phyloP scores from a whole-genome alignment of 345 rosid genomes.

The Cochlearia excelsa region DNA sequence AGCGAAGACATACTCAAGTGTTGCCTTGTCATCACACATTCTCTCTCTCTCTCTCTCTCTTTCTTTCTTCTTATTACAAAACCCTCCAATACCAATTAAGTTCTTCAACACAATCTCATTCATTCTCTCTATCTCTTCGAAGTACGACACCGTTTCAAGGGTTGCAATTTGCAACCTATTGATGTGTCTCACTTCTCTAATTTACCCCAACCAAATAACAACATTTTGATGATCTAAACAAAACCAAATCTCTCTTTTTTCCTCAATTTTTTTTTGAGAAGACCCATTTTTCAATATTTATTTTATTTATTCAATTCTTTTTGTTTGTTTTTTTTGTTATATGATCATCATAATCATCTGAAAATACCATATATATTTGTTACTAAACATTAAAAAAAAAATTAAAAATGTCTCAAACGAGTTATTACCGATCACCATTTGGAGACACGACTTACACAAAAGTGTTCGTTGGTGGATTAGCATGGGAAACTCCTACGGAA shows the following conservation, averaged over 20 bases:
- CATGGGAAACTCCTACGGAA: slow-evolving; percentile 94
- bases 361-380: background rate
- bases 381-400: background rate
- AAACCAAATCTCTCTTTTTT: slow-evolving; percentile 9
- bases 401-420: slow-evolving; percentile 32
- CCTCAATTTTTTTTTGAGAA: background rate
- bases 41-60: slow-evolving; percentile 48
- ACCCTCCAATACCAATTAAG: slow-evolving; percentile 26
- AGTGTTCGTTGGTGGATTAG: slow-evolving; percentile 89
- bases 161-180: slow-evolving; percentile 33
- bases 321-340: background rate
- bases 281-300: slow-evolving; percentile 14
- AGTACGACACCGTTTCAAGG: slow-evolving; percentile 29
- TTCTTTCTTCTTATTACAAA: slow-evolving; percentile 39
- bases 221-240: slow-evolving; percentile 35
- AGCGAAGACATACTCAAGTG: slow-evolving; percentile 55
- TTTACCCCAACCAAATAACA: slow-evolving; percentile 32
- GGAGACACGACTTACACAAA: slow-evolving; percentile 95
- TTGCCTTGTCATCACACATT: slow-evolving; percentile 43
- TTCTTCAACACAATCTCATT: slow-evolving; percentile 5
- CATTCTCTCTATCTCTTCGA: slow-evolving; percentile 20
- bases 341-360: slow-evolving; percentile 8
- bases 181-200: slow-evolving; percentile 33
- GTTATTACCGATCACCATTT: slow-evolving; percentile 72
- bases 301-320: slow-evolving; percentile 9